Base-by-base conservation (phyloP, 768 basidiomycete genomes). In the Naganishia vishniacii region DNA sequence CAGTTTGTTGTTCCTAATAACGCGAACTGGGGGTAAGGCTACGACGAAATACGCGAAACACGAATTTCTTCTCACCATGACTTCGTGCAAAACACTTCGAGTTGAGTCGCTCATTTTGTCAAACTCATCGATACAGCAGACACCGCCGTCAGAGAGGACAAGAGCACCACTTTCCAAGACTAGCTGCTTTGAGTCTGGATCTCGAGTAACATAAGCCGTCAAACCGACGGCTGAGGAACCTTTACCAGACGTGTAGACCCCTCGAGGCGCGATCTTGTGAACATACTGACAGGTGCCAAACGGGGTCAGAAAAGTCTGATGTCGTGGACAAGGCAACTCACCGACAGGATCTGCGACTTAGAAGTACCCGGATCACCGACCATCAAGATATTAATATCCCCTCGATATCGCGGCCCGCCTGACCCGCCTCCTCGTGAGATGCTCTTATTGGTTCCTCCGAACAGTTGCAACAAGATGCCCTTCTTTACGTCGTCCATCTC, bases 401-500 rank as follows among this genome's bases (percentile, higher is more conserved):
- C 95, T 70, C 95, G 84, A 75, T 95, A 99, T 74, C 94, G 82
- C 6, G 95, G 94, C 0, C 95, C 95, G 2, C 94, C 94, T 1
- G 87, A 91, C 4, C 94, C 94, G 11, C 94, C 93, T 59, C 95
- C 95, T 61, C 86, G 82, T 1, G 89, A 83, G 68, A 98, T 89
- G 71, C 82, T 91, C 81, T 99, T 99, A 78, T 97, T 98, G 37
- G 95, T 97, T 0, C 95, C 95, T 3, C 95, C 95, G 77, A 99
- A 98, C 26, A 99, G 78, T 77, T 98, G 94, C 32, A 99, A 80
- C 64, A 99, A 75, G 59, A 98, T 95, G 0, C 95, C 95, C 80
- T 98, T 97, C 81, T 99, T 99, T 65, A 98, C 91, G 73, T 99
- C 95, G 26, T 98, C 93, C 89, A 98, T 88, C 76, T 91, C 89